Percentiles rank a stretch among this genome's conserved stretches.
These are phyloP conservation scores for Pyrenula massariospora DNA, from an alignment of 495 filamentous ascomycete genomes.

Conservation along the genomic window DNA sequence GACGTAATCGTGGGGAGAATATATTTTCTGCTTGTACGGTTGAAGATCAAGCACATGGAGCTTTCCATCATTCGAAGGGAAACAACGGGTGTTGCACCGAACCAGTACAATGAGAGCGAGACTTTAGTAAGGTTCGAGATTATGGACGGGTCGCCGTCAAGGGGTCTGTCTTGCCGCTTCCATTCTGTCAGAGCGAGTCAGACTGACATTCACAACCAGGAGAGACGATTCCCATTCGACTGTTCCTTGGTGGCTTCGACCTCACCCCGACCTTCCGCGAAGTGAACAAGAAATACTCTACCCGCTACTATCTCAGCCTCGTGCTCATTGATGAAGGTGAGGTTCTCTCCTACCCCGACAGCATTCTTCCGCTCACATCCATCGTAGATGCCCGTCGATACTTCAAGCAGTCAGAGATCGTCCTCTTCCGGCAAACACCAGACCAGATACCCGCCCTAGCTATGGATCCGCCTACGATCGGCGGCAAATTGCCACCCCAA, in stretches of 20 bases:
- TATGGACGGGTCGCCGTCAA: slow-evolving; percentile 95
- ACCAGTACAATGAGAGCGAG: slow-evolving; percentile 99
- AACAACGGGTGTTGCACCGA: slow-evolving; percentile 96
- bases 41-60: slow-evolving; percentile 99
- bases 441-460: slow-evolving; percentile 24
- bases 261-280: slow-evolving; percentile 97
- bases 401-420: slow-evolving; percentile 99
- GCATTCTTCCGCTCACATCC: not conserved
- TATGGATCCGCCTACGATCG: slow-evolving; percentile 12
- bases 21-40: slow-evolving; percentile 92
- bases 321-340: slow-evolving; percentile 93
- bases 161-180: slow-evolving; percentile 39
- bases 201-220: slow-evolving; percentile 34
- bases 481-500: slow-evolving; percentile 5
- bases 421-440: slow-evolving; percentile 89
- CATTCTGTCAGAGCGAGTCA: not conserved
- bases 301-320: slow-evolving; percentile 91
- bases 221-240: slow-evolving; percentile 94
- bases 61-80: slow-evolving; percentile 93
- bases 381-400: slow-evolving; percentile 79
- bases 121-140: slow-evolving; percentile 98
- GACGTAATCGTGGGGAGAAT: slow-evolving; percentile 98
- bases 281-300: slow-evolving; percentile 99
- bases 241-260: slow-evolving; percentile 97
- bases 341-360: no score